A percentile compares a stretch with the other conserved stretches of the same genome.
Evolutionary conservation across 805 yeast species (phyloP).

Genomic region (Yamadazyma scolyti): DNA sequence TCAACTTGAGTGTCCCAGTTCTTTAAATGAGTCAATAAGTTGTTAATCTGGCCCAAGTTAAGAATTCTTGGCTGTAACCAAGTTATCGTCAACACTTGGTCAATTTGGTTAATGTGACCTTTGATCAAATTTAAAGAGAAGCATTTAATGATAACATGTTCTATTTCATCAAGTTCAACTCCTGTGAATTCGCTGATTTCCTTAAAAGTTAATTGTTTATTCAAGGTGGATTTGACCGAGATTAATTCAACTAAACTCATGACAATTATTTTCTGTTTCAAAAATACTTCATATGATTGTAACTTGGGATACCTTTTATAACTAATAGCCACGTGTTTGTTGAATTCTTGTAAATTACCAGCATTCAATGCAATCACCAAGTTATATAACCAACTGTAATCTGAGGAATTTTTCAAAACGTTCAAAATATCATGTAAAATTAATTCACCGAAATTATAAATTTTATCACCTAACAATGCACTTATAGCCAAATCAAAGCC

Average conservation of each 20-base stretch:
- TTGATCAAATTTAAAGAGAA: conserved; percentile 76
- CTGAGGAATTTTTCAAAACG: conserved; percentile 40
- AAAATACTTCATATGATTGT: conserved; percentile 55
- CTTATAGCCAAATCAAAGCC: conserved; percentile 74
- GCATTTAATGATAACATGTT: conserved; percentile 87
- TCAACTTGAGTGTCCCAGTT: conserved; percentile 79
- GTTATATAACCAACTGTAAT: conserved; percentile 66
- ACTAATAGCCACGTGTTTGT: conserved; percentile 41
- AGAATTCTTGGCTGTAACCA: conserved; percentile 98
- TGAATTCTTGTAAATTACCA: conserved; percentile 72
- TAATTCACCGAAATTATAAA: conserved; percentile 94
- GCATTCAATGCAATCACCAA: conserved; percentile 67
- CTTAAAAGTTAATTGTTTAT: conserved; percentile 66
- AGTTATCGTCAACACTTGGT: conserved; percentile 69
- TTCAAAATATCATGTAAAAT: conserved; percentile 81
- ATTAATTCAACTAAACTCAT: conserved; percentile 89
- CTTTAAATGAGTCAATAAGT: conserved; percentile 68
- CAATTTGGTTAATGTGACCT: conserved; percentile 90
- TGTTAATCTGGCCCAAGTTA: conserved; percentile 72
- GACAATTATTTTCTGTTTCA: conserved; percentile 86
- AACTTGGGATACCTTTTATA: conserved; percentile 49
- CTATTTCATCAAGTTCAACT: conserved; percentile 70
- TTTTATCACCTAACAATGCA: conserved; percentile 85
- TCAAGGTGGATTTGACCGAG: conserved; percentile 69
- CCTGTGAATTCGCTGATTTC: conserved; percentile 71